phyloP scores from a whole-genome alignment of 2,329 filamentous ascomycete species.

The Periconia digitata region DNA sequence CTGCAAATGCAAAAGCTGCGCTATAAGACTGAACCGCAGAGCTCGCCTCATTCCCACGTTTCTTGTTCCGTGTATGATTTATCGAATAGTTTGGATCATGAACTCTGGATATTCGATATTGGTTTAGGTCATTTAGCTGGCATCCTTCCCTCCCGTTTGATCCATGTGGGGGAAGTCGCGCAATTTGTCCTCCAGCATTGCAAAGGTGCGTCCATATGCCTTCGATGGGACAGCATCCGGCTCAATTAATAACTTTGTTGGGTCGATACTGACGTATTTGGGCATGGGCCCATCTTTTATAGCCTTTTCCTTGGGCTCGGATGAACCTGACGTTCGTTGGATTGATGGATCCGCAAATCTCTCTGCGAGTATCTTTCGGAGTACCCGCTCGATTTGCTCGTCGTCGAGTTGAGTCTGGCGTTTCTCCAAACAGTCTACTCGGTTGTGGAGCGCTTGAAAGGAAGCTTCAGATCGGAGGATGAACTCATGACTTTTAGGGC shows the following conservation, averaged over 20 bases:
- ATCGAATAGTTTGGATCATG: no score
- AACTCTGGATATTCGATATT: background rate
- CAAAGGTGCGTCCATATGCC: constrained; percentile 28
- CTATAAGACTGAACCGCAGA: no score
- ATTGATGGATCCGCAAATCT: constrained; percentile 21
- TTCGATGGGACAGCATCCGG: constrained; percentile 32
- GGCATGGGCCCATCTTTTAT: constrained; percentile 10
- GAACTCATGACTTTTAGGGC: constrained; percentile 24
- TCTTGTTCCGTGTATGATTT: no score
- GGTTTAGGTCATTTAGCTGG: background rate
- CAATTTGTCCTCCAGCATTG: constrained; percentile 28
- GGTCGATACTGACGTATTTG: constrained; percentile 22
- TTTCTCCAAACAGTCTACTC: constrained; percentile 28
- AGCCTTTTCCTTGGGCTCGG: constrained; percentile 18
- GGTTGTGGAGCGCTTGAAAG: constrained; percentile 30
- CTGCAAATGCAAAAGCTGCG: no score
- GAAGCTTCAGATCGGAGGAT: constrained; percentile 33
- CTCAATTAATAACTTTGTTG: constrained; percentile 25
- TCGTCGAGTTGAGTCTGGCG: constrained; percentile 29
- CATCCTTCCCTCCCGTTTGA: background rate
- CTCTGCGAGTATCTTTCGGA: constrained; percentile 40
- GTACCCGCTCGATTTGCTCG: constrained; percentile 37
- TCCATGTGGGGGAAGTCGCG: constrained; percentile 20
- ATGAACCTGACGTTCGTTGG: constrained; percentile 10
- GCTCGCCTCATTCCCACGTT: no score